These are phyloP conservation scores for Fusarium mangiferae DNA, from an alignment of 2,329 filamentous ascomycete genomes.

Conservation along the genomic window DNA sequence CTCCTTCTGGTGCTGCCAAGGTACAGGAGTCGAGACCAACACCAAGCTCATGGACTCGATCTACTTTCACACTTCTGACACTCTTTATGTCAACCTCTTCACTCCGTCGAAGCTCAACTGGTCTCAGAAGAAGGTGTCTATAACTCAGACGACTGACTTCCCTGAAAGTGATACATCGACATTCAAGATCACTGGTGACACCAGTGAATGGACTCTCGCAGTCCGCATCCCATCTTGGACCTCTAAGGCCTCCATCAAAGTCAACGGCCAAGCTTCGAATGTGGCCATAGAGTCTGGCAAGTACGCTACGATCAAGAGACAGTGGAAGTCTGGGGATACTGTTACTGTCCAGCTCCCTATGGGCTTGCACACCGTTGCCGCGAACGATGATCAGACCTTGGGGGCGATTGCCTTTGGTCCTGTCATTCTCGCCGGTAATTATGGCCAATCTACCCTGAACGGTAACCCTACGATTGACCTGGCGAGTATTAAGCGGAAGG, in stretches of 20 bases:
- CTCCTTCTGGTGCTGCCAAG: constrained; percentile 66
- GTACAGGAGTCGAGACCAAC: constrained; percentile 62
- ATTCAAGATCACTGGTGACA: constrained; percentile 51
- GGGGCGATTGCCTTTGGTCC: constrained; percentile 61
- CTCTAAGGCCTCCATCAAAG: constrained; percentile 48
- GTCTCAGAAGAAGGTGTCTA: constrained; percentile 51
- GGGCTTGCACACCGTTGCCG: constrained; percentile 53
- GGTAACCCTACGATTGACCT: constrained; percentile 47
- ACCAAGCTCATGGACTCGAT: constrained; percentile 65
- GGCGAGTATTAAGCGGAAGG: constrained; percentile 41
- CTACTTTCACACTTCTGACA: constrained; percentile 56
- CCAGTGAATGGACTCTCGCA: constrained; percentile 49
- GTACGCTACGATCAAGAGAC: constrained; percentile 54
- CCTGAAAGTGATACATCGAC: constrained; percentile 54
- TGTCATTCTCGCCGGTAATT: constrained; percentile 57
- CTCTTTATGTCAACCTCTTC: constrained; percentile 62
- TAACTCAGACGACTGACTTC: constrained; percentile 57
- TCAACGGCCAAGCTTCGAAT: constrained; percentile 54
- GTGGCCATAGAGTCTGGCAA: constrained; percentile 46
- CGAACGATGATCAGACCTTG: constrained; percentile 58
- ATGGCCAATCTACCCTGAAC: constrained; percentile 48
- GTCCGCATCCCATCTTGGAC: constrained; percentile 62
- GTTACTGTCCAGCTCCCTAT: constrained; percentile 59
- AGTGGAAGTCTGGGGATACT: constrained; percentile 56
- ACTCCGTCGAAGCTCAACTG: constrained; percentile 58